Evolutionary conservation across 371 early-diverging fungal genomes (phyloP), one percentile per base, ranked within the genome.

Genomic region (Actinomortierella wolfii): DNA sequence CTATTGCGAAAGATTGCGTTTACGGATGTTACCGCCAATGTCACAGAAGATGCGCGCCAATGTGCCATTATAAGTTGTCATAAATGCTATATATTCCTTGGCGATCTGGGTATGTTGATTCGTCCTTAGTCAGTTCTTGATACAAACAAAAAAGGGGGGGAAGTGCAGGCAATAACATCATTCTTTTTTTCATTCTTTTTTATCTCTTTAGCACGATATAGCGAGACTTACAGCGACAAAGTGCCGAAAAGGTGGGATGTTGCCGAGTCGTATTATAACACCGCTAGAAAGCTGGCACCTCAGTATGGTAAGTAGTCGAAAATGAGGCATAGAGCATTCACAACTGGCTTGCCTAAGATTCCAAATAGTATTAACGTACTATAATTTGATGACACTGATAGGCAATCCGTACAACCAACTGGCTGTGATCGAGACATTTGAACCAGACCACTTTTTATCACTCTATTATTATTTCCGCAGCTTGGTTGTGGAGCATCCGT

Each of bases 331-430:
- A 34, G 34, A 11, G 4, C 11, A 11, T 34, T 34, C 14, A 21
- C 48, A 45, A 42, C 18, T 51, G 17, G n/a, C 20, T 11, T 51
- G 56, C 34, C 34, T 34, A 4, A 34, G 4, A 51, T 11, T 8
- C 6, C 34, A 25, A 34, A 51, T 15, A n/a, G 1, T 21, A 21
- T 46, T 46, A n/a, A 46, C 11, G 11, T 41, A 14, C 25, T 23
- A 61, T 49, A 17, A n/a, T 25, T 59, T 3, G 39, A 28, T 18
- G 24, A 23, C 13, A 29, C 41, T 1, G 21, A 28, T 66, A 51
- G 85, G 85, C 23, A 85, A 87, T 54, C 87, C 88, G 0, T 83
- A 79, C 68, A 88, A 86, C 59, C 88, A 88, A 70, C 73, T 87
- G 24, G 87, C 86, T 0, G 85, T 88, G 7, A 76, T 87, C 46